Evolutionary conservation across 805 yeast species (phyloP), one percentile per base, ranked within the genome.

Genomic region (Ogataea nakhonphanomensis): DNA sequence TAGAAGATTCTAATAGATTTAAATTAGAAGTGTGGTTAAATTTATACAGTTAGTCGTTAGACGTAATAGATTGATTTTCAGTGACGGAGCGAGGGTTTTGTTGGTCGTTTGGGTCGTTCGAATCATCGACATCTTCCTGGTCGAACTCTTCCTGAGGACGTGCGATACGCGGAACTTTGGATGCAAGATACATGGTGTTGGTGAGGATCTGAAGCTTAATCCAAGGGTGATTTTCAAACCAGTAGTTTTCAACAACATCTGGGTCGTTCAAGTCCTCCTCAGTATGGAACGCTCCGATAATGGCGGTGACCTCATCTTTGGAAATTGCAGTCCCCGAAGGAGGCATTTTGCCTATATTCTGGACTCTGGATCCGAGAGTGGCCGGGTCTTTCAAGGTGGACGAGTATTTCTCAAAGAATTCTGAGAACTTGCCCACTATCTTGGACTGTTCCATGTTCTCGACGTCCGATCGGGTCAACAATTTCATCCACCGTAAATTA

Each of bases 1-100:
- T 49, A 71, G 74, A 58, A 70, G 76, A 43, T 41, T 39, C 25
- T 51, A 56, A 66, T 61, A 51, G 27, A 21, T 20, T 12, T 26
- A 8, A 21, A 13, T 17, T 35, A 21, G 30, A 25, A 17, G 20
- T 17, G 20, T 17, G 20, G 20, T 17, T 17, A 17, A 17, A 17
- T 17, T 32, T 32, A 23, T 23, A 32, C 27, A 32, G 26, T 23
- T 14, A 25, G 11, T 20, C 33, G 25, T 33, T 25, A 17, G 20
- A 17, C 20, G 20, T 17, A 17, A 17, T 17, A 17, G 20, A 17
- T 17, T 17, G 20, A 25, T 17, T 15, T 21, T 33, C 7, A 25
- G 24, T 13, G 20, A 25, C 15, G 26, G 22, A 23, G 14, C 23
- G 8, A 11, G 13, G 12, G 12, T 26, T 12, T 27, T 14, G 28